Percentiles rank a stretch among this genome's conserved stretches.
Conservation (phyloP, 129 eudicot genomes). For the Flaveria ramosissima region DNA sequence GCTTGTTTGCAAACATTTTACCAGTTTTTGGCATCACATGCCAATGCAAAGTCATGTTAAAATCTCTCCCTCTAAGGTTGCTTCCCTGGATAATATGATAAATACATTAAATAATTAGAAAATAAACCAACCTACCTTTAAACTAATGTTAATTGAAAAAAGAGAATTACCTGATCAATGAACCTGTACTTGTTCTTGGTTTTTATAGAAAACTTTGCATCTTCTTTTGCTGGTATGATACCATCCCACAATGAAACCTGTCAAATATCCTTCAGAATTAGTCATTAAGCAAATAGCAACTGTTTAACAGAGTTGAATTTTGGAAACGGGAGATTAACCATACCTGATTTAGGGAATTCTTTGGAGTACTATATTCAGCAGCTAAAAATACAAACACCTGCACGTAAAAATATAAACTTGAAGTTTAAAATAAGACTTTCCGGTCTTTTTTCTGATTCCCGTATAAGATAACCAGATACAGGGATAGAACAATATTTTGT, state of each 20-base stretch:
- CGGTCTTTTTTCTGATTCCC: no score
- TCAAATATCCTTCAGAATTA: neutral
- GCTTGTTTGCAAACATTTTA: conserved; percentile 83
- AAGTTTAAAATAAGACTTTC: no score
- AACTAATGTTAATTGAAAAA: neutral
- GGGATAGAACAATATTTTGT: neutral
- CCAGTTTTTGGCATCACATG: conserved; percentile 99
- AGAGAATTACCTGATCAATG: conserved; percentile 67
- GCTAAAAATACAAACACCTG: conserved; percentile 98
- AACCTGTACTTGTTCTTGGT: conserved; percentile 80
- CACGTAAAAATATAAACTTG: no score
- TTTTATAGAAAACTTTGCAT: conserved; percentile 64
- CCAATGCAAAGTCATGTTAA: conserved; percentile 90
- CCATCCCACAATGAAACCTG: conserved; percentile 91
- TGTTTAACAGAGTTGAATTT: no score
- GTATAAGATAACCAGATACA: neutral
- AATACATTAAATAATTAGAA: neutral
- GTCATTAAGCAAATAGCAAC: neutral
- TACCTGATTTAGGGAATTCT: conserved; percentile 87
- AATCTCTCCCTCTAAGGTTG: conserved; percentile 79
- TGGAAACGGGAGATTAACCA: neutral
- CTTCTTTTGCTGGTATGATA: conserved; percentile 69
- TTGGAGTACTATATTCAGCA: conserved; percentile 92
- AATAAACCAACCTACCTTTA: neutral
- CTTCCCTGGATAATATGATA: conserved; percentile 66